Percentiles rank a stretch among this genome's conserved stretches.
These are phyloP conservation scores for Chaetomium sp. DNA, from an alignment of 2,329 filamentous ascomycete species.

Conservation along the genomic window DNA sequence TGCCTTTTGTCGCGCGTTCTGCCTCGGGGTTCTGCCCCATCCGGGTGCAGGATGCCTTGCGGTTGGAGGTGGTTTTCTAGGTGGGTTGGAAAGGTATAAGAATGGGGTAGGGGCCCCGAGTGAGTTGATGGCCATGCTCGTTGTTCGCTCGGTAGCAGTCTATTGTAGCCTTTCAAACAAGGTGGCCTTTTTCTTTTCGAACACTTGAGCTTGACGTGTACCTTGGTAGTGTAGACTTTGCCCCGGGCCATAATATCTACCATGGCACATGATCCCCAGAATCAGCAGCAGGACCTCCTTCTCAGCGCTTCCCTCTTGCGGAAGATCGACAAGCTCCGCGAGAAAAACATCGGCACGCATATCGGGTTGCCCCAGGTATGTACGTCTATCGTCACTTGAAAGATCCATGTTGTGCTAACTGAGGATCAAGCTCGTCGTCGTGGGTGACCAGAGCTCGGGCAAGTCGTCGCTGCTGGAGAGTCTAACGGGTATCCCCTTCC, in stretches of 20 bases:
- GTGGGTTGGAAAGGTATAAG: not conserved
- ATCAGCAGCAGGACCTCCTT: conserved; percentile 15
- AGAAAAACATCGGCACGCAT: conserved; percentile 35
- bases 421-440: conserved; percentile 35
- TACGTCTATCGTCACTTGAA: not conserved
- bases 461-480: conserved; percentile 41
- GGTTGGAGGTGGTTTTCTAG: not conserved
- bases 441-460: conserved; percentile 41
- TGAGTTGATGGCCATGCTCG: not conserved
- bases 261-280: not conserved
- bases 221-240: not conserved
- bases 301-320: conserved; percentile 30
- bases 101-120: not conserved
- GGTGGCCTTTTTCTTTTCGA: not conserved
- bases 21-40: not conserved
- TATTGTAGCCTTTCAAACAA: not conserved
- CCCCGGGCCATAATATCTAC: not conserved
- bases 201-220: not conserved
- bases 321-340: conserved; percentile 39
- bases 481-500: conserved; percentile 40
- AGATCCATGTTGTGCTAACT: not conserved
- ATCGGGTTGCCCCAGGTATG: conserved; percentile 34
- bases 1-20: not conserved
- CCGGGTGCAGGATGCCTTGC: not conserved
- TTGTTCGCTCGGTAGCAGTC: not conserved